Conservation (phyloP, 129 eudicot genomes). For the Kitagawia praeruptora region DNA sequence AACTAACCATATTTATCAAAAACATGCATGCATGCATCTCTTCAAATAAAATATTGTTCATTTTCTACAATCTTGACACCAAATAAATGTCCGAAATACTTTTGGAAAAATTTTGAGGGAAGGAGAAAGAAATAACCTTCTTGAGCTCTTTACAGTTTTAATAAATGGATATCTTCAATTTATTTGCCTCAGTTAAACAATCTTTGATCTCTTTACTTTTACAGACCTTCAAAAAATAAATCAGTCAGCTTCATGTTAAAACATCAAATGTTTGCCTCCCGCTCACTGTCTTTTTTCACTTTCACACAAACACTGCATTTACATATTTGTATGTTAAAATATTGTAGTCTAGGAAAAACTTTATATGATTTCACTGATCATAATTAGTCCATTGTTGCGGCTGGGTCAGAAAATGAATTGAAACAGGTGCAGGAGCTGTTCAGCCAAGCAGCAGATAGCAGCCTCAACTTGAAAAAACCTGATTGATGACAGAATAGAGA, state of each 20-base stretch:
- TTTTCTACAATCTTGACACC: neutral
- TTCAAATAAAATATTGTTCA: neutral
- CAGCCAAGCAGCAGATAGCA: constrained; percentile 75
- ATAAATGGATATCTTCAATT: neutral
- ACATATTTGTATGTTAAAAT: neutral
- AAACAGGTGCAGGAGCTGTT: constrained; percentile 89
- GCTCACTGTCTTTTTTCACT: neutral
- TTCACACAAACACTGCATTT: neutral
- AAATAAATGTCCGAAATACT: neutral
- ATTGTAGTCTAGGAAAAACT: neutral
- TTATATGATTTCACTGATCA: constrained; percentile 1
- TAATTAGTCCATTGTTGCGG: constrained; percentile 1
- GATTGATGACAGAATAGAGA: constrained; percentile 26
- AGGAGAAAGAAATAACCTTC: neutral
- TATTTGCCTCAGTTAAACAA: neutral
- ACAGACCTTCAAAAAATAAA: neutral
- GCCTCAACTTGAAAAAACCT: constrained; percentile 86
- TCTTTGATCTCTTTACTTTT: neutral
- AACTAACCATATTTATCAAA: constrained; percentile 7
- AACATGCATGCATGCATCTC: neutral
- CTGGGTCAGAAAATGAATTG: constrained; percentile 59
- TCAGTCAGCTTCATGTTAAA: neutral
- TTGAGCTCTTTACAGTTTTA: neutral
- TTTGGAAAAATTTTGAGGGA: neutral
- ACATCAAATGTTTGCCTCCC: neutral